phyloP scores from a whole-genome alignment of 2,329 filamentous ascomycete species.

The Alternaria novae-zelandiae region DNA sequence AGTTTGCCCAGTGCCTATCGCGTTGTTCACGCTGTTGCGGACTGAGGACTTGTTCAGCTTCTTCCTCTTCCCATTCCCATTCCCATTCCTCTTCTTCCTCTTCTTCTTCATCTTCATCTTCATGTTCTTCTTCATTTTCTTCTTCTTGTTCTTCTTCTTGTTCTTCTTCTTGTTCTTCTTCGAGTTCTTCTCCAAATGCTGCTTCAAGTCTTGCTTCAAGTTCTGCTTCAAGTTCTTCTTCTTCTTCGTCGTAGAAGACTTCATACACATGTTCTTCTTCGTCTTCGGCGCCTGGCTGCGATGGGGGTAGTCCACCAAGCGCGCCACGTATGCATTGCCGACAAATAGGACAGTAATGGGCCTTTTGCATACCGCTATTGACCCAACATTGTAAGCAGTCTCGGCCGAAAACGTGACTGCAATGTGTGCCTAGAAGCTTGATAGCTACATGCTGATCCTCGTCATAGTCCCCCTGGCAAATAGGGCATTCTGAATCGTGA shows the following conservation, averaged over 20 bases:
- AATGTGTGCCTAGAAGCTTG: background rate
- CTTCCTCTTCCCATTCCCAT: background rate
- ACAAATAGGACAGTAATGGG: background rate
- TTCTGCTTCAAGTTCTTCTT: background rate
- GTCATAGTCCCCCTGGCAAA: background rate
- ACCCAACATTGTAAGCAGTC: conserved; percentile 6
- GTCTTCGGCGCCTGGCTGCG: background rate
- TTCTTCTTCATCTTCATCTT: background rate
- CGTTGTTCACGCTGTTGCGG: background rate
- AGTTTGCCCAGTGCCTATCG: background rate
- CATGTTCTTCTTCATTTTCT: background rate
- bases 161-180: background rate
- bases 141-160: too few species aligned
- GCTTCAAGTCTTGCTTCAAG: too few species aligned
- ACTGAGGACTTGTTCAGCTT: background rate
- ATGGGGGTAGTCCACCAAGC: background rate
- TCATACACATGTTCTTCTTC: background rate
- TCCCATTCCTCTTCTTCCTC: background rate
- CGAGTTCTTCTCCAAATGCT: too few species aligned
- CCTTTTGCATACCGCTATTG: background rate
- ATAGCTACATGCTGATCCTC: background rate
- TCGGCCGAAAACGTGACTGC: conserved; percentile 4
- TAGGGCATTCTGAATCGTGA: conserved; percentile 3
- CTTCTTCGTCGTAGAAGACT: background rate
- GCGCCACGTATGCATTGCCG: background rate